Evolutionary conservation across 2,329 filamentous ascomycete species (phyloP).

Genomic region (Alternaria triticimaculans): DNA sequence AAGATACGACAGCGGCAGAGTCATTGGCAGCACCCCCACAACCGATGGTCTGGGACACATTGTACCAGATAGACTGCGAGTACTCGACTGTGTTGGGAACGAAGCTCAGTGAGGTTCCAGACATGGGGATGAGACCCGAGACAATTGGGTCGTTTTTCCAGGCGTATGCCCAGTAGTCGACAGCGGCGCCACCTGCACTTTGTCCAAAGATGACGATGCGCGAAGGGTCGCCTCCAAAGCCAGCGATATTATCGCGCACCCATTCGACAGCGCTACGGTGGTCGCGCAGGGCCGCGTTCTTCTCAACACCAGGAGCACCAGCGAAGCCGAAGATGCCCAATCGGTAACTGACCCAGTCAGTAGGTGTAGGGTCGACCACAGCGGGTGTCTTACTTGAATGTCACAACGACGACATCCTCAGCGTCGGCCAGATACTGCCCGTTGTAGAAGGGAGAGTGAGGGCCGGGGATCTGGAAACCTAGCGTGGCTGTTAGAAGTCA

Average conservation of each 20-base stretch:
- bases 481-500: neutral
- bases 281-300: slow-evolving; percentile 47
- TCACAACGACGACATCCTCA: slow-evolving; percentile 42
- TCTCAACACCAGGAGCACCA: slow-evolving; percentile 41
- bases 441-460: slow-evolving; percentile 35
- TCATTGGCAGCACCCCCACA: slow-evolving; percentile 39
- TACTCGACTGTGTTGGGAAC: slow-evolving; percentile 33
- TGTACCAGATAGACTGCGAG: slow-evolving; percentile 39
- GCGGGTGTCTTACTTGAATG: slow-evolving; percentile 24
- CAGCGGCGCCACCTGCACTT: slow-evolving; percentile 48
- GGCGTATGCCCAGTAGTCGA: slow-evolving; percentile 59
- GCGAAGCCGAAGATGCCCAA: slow-evolving; percentile 51
- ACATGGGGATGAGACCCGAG: slow-evolving; percentile 56
- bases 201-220: slow-evolving; percentile 51
- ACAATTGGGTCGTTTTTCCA: slow-evolving; percentile 58
- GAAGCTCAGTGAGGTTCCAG: slow-evolving; percentile 53
- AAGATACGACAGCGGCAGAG: slow-evolving; percentile 39
- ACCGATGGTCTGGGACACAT: slow-evolving; percentile 49
- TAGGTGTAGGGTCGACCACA: neutral
- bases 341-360: slow-evolving; percentile 36
- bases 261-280: slow-evolving; percentile 45
- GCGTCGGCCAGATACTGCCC: slow-evolving; percentile 36
- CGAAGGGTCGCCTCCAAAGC: slow-evolving; percentile 50
- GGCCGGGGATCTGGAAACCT: slow-evolving; percentile 35
- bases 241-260: slow-evolving; percentile 50